A percentile compares a stretch with the other conserved stretches of the same genome.
phyloP scores from a whole-genome alignment of 176 grass and related monocot genomes.

The Bonia amplexicaulis region DNA sequence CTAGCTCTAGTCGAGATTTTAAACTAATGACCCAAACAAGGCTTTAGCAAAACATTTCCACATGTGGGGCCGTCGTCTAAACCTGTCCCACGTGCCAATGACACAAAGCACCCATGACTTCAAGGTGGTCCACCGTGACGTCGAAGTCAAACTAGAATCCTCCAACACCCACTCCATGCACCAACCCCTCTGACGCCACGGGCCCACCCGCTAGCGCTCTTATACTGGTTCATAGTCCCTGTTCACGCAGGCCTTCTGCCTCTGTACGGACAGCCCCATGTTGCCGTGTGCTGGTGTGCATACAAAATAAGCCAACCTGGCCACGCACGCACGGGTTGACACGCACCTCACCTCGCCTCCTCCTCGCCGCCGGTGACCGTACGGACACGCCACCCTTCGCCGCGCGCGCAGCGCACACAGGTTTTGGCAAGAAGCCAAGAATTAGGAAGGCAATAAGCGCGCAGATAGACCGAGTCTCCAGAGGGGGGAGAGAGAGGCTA shows the following conservation, averaged over 20 bases:
- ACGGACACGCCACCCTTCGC: neutral
- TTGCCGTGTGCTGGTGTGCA: conserved; percentile 17
- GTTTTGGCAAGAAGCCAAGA: neutral
- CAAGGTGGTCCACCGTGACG: neutral
- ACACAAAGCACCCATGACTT: neutral
- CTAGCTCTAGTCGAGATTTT: no score
- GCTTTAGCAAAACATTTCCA: neutral
- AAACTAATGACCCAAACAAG: no score
- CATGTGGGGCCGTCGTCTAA: neutral
- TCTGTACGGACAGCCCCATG: neutral
- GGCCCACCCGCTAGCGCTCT: neutral
- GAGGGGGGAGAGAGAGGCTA: neutral
- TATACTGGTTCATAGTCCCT: neutral
- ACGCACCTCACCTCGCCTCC: neutral
- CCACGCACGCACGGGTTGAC: conserved; percentile 9
- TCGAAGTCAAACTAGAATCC: neutral
- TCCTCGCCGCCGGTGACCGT: conserved; percentile 28
- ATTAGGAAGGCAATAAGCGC: neutral
- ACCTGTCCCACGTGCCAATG: neutral
- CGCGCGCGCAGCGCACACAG: neutral
- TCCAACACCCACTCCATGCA: neutral
- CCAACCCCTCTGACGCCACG: neutral
- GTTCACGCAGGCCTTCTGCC: neutral
- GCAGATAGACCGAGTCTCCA: neutral
- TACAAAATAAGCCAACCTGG: conserved; percentile 49